A percentile compares a stretch with the other conserved stretches of the same genome.
These are phyloP conservation scores for Solanum tarijense DNA, from an alignment of 257 asterid species.

Conservation along the genomic window DNA sequence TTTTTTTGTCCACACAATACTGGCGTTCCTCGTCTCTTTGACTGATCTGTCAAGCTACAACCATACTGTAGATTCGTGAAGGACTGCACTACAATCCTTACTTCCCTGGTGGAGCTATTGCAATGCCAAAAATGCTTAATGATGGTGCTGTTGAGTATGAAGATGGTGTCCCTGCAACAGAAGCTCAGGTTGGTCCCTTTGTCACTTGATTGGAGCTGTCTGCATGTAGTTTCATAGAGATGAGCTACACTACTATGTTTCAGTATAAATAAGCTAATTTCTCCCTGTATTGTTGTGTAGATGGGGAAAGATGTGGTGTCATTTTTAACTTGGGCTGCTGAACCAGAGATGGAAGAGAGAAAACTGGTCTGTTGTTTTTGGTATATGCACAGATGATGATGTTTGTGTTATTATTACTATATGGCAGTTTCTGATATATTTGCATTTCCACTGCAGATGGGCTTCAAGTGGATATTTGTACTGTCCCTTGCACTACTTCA, in stretches of 20 bases:
- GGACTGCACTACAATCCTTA: conserved; percentile 70
- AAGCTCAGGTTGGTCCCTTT: conserved; percentile 45
- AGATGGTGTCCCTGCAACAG: conserved; percentile 76
- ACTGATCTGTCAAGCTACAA: background rate
- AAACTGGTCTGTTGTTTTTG: conserved; percentile 40
- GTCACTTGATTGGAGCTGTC: background rate
- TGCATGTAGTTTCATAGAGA: background rate
- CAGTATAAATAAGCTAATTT: background rate
- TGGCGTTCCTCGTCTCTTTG: background rate
- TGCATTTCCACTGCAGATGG: conserved; percentile 39
- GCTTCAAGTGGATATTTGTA: conserved; percentile 63
- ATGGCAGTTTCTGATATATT: background rate
- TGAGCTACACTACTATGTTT: background rate
- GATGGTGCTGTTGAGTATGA: conserved; percentile 79
- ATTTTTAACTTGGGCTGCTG: conserved; percentile 73
- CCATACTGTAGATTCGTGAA: conserved; percentile 41
- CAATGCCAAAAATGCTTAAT: conserved; percentile 77
- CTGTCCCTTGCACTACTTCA: conserved; percentile 63
- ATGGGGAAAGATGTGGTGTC: conserved; percentile 71
- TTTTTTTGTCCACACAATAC: background rate
- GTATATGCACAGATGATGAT: background rate
- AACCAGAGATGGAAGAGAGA: conserved; percentile 80
- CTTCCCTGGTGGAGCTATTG: conserved; percentile 82
- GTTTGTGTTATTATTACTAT: background rate
- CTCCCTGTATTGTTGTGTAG: conserved; percentile 10